Conservation (phyloP, 305 asterid species). For the Fraxinus sp. region DNA sequence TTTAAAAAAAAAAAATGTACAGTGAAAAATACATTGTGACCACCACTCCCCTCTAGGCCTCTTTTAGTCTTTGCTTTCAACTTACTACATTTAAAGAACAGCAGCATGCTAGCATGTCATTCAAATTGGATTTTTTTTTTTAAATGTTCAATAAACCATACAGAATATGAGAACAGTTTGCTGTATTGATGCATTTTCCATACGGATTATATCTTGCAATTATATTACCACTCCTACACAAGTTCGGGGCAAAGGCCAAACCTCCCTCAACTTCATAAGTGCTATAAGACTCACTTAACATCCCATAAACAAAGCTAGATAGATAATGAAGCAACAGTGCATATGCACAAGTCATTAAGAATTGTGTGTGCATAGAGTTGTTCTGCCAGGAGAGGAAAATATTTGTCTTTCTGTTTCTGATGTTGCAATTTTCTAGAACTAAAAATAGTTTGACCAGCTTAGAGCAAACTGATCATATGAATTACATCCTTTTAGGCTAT, state of each 20-base stretch:
- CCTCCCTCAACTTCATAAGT: background rate
- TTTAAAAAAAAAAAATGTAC: background rate
- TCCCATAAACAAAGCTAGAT: background rate
- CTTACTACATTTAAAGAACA: background rate
- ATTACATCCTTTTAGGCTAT: background rate
- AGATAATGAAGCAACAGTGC: background rate
- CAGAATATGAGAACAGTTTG: background rate
- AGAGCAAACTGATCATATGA: background rate
- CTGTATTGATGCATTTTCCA: background rate
- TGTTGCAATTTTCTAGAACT: slow-evolving; percentile 1
- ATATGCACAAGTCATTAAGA: background rate
- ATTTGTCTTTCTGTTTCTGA: background rate
- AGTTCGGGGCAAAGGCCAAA: background rate
- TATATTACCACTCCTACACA: background rate
- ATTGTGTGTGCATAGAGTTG: background rate
- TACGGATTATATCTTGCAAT: background rate
- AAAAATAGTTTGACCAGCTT: background rate
- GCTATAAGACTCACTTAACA: background rate
- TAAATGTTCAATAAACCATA: background rate
- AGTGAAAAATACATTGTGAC: background rate
- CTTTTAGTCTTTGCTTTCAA: background rate
- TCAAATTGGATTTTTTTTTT: background rate
- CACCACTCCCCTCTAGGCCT: background rate
- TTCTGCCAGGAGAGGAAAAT: background rate
- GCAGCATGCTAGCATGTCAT: background rate